Conservation (phyloP, 176 grass and related monocot species). For the Eleusine coracana region DNA sequence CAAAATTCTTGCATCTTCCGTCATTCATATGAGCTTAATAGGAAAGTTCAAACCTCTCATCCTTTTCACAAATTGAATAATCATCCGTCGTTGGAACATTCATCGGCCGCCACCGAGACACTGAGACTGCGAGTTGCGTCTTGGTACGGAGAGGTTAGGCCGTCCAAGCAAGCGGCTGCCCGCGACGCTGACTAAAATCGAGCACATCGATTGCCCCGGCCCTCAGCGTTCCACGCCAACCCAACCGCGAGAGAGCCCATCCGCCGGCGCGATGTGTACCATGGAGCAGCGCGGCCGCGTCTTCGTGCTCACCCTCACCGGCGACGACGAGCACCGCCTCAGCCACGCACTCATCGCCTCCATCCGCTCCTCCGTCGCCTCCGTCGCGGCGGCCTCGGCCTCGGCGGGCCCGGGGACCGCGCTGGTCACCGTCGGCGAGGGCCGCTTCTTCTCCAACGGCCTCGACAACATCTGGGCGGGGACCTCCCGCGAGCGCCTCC, state of each 20-base stretch:
- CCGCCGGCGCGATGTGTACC: conserved; percentile 60
- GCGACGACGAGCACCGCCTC: conserved; percentile 78
- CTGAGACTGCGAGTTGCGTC: no score
- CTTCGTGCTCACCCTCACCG: conserved; percentile 90
- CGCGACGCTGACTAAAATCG: background rate
- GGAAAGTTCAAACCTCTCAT: background rate
- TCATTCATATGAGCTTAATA: background rate
- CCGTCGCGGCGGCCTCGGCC: conserved; percentile 13
- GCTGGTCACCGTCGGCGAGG: conserved; percentile 77
- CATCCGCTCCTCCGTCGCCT: conserved; percentile 57
- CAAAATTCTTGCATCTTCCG: conserved; percentile 4
- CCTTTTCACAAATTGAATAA: background rate
- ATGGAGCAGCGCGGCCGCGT: conserved; percentile 79
- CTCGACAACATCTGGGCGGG: conserved; percentile 72
- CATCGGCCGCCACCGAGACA: background rate
- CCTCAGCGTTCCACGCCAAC: background rate
- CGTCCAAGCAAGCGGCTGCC: no score
- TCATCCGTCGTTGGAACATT: background rate
- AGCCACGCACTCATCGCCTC: conserved; percentile 54
- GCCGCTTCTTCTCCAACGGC: conserved; percentile 95
- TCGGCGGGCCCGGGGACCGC: conserved; percentile 39
- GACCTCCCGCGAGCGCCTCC: conserved; percentile 39
- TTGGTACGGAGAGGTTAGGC: no score
- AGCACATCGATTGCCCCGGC: background rate
- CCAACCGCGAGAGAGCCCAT: background rate